Evolutionary conservation across 1,139 yeast species (phyloP).

Genomic region (Candida freyschussii): DNA sequence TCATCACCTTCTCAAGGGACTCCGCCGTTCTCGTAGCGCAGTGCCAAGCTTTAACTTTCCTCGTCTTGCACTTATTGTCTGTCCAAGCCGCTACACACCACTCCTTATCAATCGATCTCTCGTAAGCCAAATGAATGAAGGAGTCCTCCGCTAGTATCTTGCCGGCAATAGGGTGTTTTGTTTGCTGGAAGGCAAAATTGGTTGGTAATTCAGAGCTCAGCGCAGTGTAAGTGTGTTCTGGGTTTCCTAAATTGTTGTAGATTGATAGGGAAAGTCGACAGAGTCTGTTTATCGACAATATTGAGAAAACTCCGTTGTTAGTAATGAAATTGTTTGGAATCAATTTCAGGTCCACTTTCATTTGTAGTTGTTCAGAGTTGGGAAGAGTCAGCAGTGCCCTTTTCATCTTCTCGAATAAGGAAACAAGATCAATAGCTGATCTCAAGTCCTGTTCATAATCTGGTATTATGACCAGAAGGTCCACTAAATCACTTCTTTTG

Average conservation of each 20-base stretch:
- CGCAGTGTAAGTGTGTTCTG: constrained; percentile 27
- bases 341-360: constrained; percentile 44
- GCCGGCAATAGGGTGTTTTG: constrained; percentile 32
- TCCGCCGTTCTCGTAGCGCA: constrained; percentile 40
- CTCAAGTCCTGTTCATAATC: constrained; percentile 30
- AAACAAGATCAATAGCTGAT: constrained; percentile 45
- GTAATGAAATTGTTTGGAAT: constrained; percentile 52
- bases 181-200: constrained; percentile 47
- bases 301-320: constrained; percentile 38
- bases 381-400: constrained; percentile 37
- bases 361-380: constrained; percentile 44
- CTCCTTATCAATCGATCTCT: constrained; percentile 69
- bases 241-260: constrained; percentile 54
- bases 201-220: constrained; percentile 31
- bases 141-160: constrained; percentile 56
- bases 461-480: constrained; percentile 29
- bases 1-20: constrained; percentile 51
- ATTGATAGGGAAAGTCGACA: constrained; percentile 53
- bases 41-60: constrained; percentile 65
- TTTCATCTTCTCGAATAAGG: constrained; percentile 45
- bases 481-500: constrained; percentile 3
- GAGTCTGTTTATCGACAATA: constrained; percentile 45
- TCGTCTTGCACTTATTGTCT: constrained; percentile 70
- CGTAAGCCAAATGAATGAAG: constrained; percentile 80
- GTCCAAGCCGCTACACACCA: constrained; percentile 93